Evolutionary conservation across 495 filamentous ascomycete genomes (phyloP).

Genomic region (Pseudevernia furfuracea): DNA sequence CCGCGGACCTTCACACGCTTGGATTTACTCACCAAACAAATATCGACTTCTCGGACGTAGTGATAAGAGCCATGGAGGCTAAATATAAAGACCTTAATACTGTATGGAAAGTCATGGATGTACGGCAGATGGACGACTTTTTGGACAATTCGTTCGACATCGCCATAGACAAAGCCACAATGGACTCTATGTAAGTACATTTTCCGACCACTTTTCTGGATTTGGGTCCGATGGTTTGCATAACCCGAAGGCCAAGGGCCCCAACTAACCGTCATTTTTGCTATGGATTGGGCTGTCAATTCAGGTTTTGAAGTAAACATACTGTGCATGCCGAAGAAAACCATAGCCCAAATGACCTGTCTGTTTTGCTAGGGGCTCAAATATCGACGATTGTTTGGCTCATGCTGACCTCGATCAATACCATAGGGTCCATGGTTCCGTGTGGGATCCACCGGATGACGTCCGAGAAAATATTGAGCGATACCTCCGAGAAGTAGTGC

Average conservation of each 20-base stretch:
- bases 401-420: neutral
- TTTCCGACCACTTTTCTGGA: neutral
- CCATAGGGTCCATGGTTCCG: neutral
- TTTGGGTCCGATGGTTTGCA: neutral
- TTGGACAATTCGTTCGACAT: neutral
- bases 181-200: neutral
- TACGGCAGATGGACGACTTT: neutral
- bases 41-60: slow-evolving; percentile 3
- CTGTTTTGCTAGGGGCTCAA: neutral
- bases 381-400: neutral
- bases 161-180: slow-evolving; percentile 4
- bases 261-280: neutral
- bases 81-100: slow-evolving; percentile 4
- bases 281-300: neutral
- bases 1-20: neutral
- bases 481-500: slow-evolving; percentile 1
- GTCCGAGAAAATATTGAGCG: neutral
- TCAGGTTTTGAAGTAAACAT: neutral
- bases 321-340: neutral
- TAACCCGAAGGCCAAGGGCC: neutral
- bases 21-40: neutral
- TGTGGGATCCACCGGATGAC: slow-evolving; percentile 5
- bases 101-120: slow-evolving; percentile 4
- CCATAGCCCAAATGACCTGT: neutral
- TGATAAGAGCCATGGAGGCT: neutral